phyloP scores from a whole-genome alignment of 345 rosid genomes.

The Brassica napus region Da-Ae NC_063435.1:26252001-26252500 shows the following conservation, averaged over 20 bases:
- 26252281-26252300: constrained; percentile 76
- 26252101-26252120: constrained; percentile 88
- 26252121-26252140: constrained; percentile 87
- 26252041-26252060: neutral
- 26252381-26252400: constrained; percentile 90
- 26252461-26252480: constrained; percentile 92
- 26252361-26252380: constrained; percentile 89
- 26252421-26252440: constrained; percentile 89
- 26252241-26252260: constrained; percentile 67
- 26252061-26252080: constrained; percentile 44
- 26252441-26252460: constrained; percentile 97
- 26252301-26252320: constrained; percentile 74
- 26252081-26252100: constrained; percentile 93
- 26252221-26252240: constrained; percentile 66
- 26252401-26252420: constrained; percentile 78
- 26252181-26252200: constrained; percentile 60
- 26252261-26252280: constrained; percentile 80
- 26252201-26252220: constrained; percentile 90
- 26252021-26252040: neutral
- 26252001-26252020: neutral
- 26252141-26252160: constrained; percentile 69
- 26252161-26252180: constrained; percentile 49
- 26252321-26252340: constrained; percentile 85
- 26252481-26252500: constrained; percentile 87
- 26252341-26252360: constrained; percentile 92